These are phyloP conservation scores for Candida sanyaensis DNA, from an alignment of 1,139 yeast genomes.

Conservation along the genomic window DNA sequence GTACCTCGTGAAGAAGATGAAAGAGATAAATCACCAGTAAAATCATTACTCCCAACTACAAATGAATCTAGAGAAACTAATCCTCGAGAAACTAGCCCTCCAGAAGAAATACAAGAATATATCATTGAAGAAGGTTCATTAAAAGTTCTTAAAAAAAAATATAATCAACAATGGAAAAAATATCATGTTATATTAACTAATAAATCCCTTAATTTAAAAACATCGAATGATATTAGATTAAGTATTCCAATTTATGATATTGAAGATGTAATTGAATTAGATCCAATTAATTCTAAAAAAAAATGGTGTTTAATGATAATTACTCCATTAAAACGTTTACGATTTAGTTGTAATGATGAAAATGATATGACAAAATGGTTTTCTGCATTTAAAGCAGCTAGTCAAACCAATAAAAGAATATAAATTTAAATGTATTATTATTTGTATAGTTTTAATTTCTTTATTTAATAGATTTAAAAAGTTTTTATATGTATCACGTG, in stretches of 20 bases:
- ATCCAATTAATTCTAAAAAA: slow-evolving; percentile 20
- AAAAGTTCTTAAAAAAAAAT: slow-evolving; percentile 38
- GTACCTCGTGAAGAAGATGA: slow-evolving; percentile 6
- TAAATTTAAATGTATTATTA: not conserved
- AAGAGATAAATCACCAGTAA: not conserved
- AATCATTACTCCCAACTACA: not conserved
- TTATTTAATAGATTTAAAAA: too few species aligned
- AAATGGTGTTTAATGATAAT: slow-evolving; percentile 50
- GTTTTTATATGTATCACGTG: too few species aligned
- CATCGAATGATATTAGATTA: slow-evolving; percentile 17
- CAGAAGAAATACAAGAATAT: slow-evolving; percentile 25
- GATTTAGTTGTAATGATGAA: slow-evolving; percentile 48
- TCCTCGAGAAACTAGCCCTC: not conserved
- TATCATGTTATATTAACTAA: slow-evolving; percentile 47
- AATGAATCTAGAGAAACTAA: not conserved
- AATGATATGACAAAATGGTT: slow-evolving; percentile 54
- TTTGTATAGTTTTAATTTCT: not conserved
- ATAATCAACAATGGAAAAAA: slow-evolving; percentile 48
- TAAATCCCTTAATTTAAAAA: slow-evolving; percentile 41
- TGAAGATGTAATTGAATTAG: slow-evolving; percentile 56
- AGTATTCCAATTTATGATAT: slow-evolving; percentile 35
- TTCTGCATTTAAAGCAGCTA: slow-evolving; percentile 38
- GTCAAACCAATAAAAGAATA: not conserved
- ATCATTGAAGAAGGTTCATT: slow-evolving; percentile 45
- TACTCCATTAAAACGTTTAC: slow-evolving; percentile 45